A percentile compares a stretch with the other conserved stretches of the same genome.
Evolutionary conservation across 2,329 filamentous ascomycete genomes (phyloP).

Genomic region (Trichoderma lentiforme): DNA sequence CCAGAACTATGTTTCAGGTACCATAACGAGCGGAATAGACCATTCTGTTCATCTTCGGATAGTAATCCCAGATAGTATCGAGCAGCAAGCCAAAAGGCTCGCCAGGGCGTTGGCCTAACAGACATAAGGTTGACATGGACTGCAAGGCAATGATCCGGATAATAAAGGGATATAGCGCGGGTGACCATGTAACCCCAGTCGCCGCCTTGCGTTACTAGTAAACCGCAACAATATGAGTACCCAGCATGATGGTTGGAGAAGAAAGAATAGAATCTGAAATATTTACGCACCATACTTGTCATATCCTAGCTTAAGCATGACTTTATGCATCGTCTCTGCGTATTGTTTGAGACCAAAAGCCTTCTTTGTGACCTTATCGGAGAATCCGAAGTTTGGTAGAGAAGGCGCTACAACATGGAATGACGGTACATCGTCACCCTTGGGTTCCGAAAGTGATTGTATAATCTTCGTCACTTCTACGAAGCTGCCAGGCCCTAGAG

Average conservation of each 20-base stretch:
- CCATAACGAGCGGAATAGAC: conserved; percentile 52
- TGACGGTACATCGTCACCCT: conserved; percentile 28
- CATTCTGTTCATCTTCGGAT: conserved; percentile 30
- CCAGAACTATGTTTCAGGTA: conserved; percentile 52
- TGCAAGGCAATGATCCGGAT: conserved; percentile 50
- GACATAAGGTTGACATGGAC: conserved; percentile 47
- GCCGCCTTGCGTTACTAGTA: conserved; percentile 56
- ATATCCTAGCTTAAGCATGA: conserved; percentile 67
- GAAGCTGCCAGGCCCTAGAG: conserved; percentile 61
- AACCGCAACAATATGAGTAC: not conserved
- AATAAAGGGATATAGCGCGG: conserved; percentile 56
- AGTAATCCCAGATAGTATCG: conserved; percentile 54
- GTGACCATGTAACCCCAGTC: conserved; percentile 70
- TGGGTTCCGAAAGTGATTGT: conserved; percentile 39
- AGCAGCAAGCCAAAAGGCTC: conserved; percentile 55
- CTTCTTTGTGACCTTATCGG: conserved; percentile 28
- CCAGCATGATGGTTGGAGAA: too few relatives aligned
- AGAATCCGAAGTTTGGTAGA: conserved; percentile 51
- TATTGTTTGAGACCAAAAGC: conserved; percentile 36
- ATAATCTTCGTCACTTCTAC: conserved; percentile 64
- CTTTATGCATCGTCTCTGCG: conserved; percentile 58
- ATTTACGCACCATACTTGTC: conserved; percentile 31
- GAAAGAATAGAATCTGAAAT: too few relatives aligned
- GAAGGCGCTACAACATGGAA: conserved; percentile 59
- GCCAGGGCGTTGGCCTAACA: conserved; percentile 38